Base-by-base conservation (phyloP, 148 eudicot genomes). In the Silene latifolia region DNA sequence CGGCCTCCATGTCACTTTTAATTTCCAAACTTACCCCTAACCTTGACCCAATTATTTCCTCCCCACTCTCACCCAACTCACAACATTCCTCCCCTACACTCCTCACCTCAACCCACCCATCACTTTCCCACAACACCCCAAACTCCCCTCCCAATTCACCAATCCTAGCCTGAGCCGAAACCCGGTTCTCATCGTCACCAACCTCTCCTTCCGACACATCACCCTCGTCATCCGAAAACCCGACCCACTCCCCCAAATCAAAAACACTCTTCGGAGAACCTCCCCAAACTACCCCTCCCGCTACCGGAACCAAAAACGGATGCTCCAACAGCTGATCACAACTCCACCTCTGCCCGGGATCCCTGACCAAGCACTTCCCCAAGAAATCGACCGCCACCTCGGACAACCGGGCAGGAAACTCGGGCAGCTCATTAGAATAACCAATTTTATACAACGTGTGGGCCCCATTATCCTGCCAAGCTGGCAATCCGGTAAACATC, bases 401-500 rank as follows among this genome's bases (percentile, higher is more conserved):
- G 0, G 92, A 85, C 53, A 93, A 13, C 29, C 44, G 72, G 59
- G 76, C 9, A 24, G 98, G 96, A 17, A 83, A 35, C 71, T 71
- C 77, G 18, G 98, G 98, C 76, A 76, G 29, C 53, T 85, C 87
- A 8, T 83, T 76, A 4, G 88, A 90, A 74, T 80, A 86, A 1
- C 93, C 96, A 14, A 90, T 89, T 62, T 71, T 74, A 32, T 48
- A 57, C 71, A 92, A 80, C 23, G 93, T 88, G 25, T 82, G 80
- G 59, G 77, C 76, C 42, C 91, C 91, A 0, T 71, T 44, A 15
- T 88, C 90, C 25, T 81, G 73, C 93, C 93, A 89, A 61, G 89
- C 88, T 67, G 98, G 89, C 75, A 57, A 73, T 1, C 96, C 98
- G 19, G 96, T 89, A 65, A 89, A 74, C 90, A 93, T 93, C 86